These are phyloP conservation scores for Cladophialophora immunda DNA, from an alignment of 2,329 filamentous ascomycete genomes.

Conservation along the genomic window DNA sequence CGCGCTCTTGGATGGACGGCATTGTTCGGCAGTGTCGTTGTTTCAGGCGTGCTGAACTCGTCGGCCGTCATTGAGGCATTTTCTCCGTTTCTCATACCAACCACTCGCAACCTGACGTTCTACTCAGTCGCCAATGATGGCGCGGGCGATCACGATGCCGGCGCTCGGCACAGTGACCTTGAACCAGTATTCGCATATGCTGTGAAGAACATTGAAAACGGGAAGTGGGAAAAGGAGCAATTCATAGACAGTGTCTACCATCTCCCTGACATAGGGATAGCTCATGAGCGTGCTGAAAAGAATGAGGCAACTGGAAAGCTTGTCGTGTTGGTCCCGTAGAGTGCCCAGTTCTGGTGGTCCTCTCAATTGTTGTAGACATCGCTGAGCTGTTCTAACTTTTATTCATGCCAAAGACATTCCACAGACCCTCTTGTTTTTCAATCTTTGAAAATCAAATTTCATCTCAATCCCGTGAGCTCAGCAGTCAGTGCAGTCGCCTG, in stretches of 20 bases:
- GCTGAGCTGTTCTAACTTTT: too few relatives aligned
- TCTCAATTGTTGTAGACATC: too few relatives aligned
- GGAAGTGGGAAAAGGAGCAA: neutral
- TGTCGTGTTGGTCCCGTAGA: neutral
- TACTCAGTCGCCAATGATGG: slow-evolving; percentile 1
- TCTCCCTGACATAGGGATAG: slow-evolving; percentile 2
- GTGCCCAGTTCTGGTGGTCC: too few relatives aligned
- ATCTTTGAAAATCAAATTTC: too few relatives aligned
- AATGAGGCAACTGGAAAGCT: slow-evolving; percentile 5
- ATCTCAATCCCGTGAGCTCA: too few relatives aligned
- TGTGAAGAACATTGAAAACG: slow-evolving; percentile 1
- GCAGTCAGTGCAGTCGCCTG: too few relatives aligned
- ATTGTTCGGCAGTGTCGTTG: slow-evolving; percentile 1
- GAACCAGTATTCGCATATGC: neutral
- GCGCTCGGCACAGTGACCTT: neutral
- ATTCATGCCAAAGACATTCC: too few relatives aligned
- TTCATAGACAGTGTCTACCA: slow-evolving; percentile 3
- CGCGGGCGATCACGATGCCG: neutral
- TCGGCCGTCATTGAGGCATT: neutral
- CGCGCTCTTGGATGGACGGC: neutral
- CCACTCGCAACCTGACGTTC: slow-evolving; percentile 7
- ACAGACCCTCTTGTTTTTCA: too few relatives aligned
- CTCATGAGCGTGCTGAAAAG: slow-evolving; percentile 2
- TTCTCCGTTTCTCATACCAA: slow-evolving; percentile 2
- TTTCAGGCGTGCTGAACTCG: neutral